These are phyloP conservation scores for Mucor indicus DNA, from an alignment of 371 early-diverging fungal species.

Conservation along the genomic window DNA sequence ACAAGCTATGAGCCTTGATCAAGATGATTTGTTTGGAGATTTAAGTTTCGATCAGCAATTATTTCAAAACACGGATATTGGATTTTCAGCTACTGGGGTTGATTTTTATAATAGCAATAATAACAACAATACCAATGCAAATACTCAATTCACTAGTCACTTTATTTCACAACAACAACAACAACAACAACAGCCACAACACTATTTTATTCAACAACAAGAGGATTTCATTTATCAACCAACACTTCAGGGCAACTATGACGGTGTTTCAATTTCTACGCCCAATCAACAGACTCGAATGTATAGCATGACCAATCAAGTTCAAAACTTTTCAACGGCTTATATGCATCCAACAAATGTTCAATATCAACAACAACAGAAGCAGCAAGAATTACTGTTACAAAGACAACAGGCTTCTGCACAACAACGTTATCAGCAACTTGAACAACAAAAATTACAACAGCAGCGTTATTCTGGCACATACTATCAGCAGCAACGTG, in stretches of 20 bases:
- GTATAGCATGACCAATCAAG: constrained; percentile 15
- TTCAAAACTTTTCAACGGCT: constrained; percentile 1
- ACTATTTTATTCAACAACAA: constrained; percentile 4
- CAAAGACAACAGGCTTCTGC: constrained; percentile 11
- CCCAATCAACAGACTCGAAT: constrained; percentile 19
- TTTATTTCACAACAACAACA: constrained; percentile 1
- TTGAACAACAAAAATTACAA: constrained; percentile 15
- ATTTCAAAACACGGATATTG: background rate
- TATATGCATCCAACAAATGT: constrained; percentile 3
- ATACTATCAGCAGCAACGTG: background rate
- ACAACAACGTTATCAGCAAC: constrained; percentile 12
- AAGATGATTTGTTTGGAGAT: too few species aligned
- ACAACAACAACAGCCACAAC: constrained; percentile 5
- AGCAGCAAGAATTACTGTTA: constrained; percentile 4
- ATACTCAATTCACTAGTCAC: background rate
- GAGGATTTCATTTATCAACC: constrained; percentile 10
- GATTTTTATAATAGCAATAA: too few species aligned
- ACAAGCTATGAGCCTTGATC: too few species aligned
- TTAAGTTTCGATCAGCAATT: background rate
- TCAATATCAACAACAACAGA: constrained; percentile 12
- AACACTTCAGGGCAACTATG: constrained; percentile 22
- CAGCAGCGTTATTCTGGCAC: constrained; percentile 6
- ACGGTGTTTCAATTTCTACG: constrained; percentile 21
- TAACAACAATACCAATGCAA: too few species aligned
- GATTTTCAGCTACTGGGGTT: background rate